phyloP scores from a whole-genome alignment of 2,329 filamentous ascomycete species.

The Colletotrichum costaricense region DNA sequence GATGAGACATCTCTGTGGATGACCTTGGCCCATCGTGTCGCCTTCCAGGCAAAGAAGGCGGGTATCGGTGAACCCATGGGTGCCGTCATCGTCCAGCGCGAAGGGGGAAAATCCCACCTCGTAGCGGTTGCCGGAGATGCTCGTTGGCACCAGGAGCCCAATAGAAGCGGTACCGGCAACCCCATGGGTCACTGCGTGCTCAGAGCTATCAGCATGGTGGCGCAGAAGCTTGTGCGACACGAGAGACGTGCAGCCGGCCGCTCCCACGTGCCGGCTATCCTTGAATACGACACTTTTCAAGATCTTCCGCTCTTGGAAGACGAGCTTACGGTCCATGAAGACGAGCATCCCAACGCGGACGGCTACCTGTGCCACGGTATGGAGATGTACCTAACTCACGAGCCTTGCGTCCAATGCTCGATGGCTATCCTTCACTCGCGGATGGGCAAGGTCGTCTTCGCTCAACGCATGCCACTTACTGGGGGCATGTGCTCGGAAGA shows the following conservation, averaged over 20 bases:
- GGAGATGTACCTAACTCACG: conserved; percentile 93
- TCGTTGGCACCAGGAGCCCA: conserved; percentile 70
- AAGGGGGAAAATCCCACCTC: conserved; percentile 62
- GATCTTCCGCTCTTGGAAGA: conserved; percentile 76
- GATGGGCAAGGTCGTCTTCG: conserved; percentile 88
- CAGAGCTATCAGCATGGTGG: conserved; percentile 86
- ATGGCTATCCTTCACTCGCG: conserved; percentile 97
- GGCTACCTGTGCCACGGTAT: conserved; percentile 95
- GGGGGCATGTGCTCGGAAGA: conserved; percentile 87
- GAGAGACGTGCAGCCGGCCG: conserved; percentile 57
- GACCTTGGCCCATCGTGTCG: conserved; percentile 73
- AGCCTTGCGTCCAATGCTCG: conserved; percentile 95
- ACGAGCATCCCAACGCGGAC: conserved; percentile 75
- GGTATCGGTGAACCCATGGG: conserved; percentile 78
- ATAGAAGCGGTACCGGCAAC: conserved; percentile 68
- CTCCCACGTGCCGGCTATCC: conserved; percentile 50
- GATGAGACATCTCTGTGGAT: conserved; percentile 74
- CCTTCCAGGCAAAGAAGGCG: conserved; percentile 64
- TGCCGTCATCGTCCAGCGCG: conserved; percentile 79
- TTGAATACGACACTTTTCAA: conserved; percentile 73
- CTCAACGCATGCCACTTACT: conserved; percentile 80
- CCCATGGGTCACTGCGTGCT: conserved; percentile 83
- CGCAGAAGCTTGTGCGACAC: conserved; percentile 70
- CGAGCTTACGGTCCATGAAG: conserved; percentile 71
- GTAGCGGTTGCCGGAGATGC: conserved; percentile 83